Evolutionary conservation across 352 stramenopile species (phyloP).

Genomic region (Thalassiosira livingstoniorum): DNA sequence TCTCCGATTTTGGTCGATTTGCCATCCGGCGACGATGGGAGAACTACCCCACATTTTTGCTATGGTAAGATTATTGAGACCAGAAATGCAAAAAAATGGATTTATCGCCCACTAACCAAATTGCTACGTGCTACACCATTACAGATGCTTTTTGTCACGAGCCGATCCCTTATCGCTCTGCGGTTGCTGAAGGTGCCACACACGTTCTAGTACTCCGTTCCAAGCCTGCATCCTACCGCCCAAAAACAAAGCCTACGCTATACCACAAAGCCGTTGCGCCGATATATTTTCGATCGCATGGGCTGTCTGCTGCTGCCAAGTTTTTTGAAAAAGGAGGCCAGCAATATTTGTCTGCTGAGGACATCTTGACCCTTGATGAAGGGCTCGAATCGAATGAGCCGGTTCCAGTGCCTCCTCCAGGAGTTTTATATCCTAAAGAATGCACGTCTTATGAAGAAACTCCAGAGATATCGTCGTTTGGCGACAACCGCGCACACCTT

Average conservation of each 20-base stretch:
- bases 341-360: constrained; percentile 83
- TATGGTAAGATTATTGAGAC: constrained; percentile 62
- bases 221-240: constrained; percentile 63
- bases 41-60: constrained; percentile 50
- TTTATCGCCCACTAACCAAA: too few relatives aligned
- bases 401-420: constrained; percentile 72
- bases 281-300: constrained; percentile 78
- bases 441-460: too few relatives aligned
- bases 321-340: constrained; percentile 82
- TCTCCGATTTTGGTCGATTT: constrained; percentile 63
- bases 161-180: constrained; percentile 80
- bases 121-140: too few relatives aligned
- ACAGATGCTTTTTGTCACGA: constrained; percentile 73
- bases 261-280: constrained; percentile 77
- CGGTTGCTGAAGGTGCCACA: constrained; percentile 78
- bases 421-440: constrained; percentile 77
- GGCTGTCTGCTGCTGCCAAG: constrained; percentile 65
- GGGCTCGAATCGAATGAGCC: constrained; percentile 45
- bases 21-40: constrained; percentile 27
- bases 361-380: constrained; percentile 77
- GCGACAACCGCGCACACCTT: constrained; percentile 68
- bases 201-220: constrained; percentile 78
- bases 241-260: constrained; percentile 70
- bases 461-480: constrained; percentile 16
- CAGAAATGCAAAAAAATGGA: too few relatives aligned